Evolutionary conservation across 2,329 filamentous ascomycete genomes (phyloP), one percentile per base, ranked within the genome.

Genomic region (Iodosphaeria phyllophila): DNA sequence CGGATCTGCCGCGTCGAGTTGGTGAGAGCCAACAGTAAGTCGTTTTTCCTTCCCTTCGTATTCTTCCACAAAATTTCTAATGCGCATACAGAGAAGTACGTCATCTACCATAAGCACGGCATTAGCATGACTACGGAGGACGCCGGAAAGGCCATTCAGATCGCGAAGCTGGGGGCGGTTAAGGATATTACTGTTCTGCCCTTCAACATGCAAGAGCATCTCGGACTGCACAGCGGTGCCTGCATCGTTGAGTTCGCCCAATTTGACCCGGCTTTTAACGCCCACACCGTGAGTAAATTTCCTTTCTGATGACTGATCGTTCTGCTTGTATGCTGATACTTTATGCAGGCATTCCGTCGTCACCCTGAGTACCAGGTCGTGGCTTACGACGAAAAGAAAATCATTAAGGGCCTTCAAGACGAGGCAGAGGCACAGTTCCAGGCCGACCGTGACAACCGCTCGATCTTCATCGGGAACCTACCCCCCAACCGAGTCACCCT

Each of bases 1-100:
- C 62, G 70, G 8, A 50, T 58, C 8, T 67, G 63, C 42, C 64
- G 70, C 11, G 63, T 57, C 12, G 69, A 75, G 46, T 61, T 55
- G 43, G 64, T 64, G 12, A 60, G 61, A 33, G 67, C 61, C 14
- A 64, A 69, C 35, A 54, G 69, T 65, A 44, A 49, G 61, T 45
- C 23, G 11, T 16, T 6, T 5, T 6, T 10, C 22, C 18, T 8
- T 30, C 8, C 25, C 8, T 27, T 27, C 13, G n/a, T 9, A 13
- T 16, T 22, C 2, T 9, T 18, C 3, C 17, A 3, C 17, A 12
- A n/a, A n/a, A 5, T 10, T 30, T 18, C 40, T 51, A 19, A 52
- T 20, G 19, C 15, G 24, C 12, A 12, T n/a, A 4, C 22, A 69
- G 62, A 59, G 5, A 48, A 50, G 4, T 68, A 59, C 32, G 44